phyloP scores from a whole-genome alignment of 208 protist genomes.

The Herpetomonas tarakana region DNA sequence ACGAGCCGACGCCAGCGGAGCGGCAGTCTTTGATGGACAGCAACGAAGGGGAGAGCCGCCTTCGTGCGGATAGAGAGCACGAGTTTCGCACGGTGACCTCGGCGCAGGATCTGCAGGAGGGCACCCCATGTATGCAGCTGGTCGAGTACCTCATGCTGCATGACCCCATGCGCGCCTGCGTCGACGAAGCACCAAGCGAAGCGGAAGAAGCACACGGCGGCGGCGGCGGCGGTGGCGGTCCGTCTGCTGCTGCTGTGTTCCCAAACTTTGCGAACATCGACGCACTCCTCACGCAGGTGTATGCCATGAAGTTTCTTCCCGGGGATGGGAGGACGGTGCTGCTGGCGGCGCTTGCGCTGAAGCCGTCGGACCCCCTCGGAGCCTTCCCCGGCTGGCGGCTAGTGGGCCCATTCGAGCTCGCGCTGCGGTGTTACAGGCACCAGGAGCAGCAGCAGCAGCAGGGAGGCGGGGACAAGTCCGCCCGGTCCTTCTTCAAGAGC shows the following conservation, averaged over 20 bases:
- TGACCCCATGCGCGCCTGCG: neutral
- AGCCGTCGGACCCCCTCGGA: constrained; percentile 10
- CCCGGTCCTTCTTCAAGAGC: constrained; percentile 3
- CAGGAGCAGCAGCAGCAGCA: neutral
- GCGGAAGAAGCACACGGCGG: neutral
- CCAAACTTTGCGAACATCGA: constrained; percentile 2
- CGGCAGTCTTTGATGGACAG: too few relatives aligned
- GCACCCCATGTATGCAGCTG: constrained; percentile 3
- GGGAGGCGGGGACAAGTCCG: neutral
- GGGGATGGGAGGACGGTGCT: constrained; percentile 28
- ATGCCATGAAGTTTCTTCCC: constrained; percentile 16
- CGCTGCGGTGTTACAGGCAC: constrained; percentile 8
- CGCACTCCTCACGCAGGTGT: constrained; percentile 6
- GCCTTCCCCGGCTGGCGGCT: constrained; percentile 36
- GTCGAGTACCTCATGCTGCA: constrained; percentile 9
- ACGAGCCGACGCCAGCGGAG: too few relatives aligned
- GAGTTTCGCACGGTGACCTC: too few relatives aligned
- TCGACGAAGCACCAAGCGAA: neutral
- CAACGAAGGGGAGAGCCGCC: too few relatives aligned
- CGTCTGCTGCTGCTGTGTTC: neutral
- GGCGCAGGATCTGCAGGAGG: neutral
- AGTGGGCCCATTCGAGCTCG: constrained; percentile 33
- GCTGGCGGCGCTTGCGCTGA: constrained; percentile 11
- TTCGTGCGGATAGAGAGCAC: too few relatives aligned
- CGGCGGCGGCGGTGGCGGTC: neutral